These are phyloP conservation scores for Trichoderma hamatum DNA, from an alignment of 2,329 filamentous ascomycete species.

Conservation along the genomic window DNA sequence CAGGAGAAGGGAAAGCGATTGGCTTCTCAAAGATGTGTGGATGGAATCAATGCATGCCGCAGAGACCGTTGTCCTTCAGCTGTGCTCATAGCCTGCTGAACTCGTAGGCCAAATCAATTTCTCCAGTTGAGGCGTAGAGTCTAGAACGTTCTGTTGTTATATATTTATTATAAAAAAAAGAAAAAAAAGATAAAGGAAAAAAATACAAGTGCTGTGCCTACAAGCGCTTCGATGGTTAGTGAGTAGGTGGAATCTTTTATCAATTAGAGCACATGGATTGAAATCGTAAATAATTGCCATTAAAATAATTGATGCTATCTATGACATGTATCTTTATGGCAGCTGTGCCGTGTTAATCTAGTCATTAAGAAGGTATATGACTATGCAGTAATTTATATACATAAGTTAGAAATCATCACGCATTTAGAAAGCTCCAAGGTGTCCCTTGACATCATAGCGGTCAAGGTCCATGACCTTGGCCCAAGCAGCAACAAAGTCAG, in stretches of 20 bases:
- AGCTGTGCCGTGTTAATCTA: constrained; percentile 10
- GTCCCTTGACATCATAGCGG: constrained; percentile 57
- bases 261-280: background rate
- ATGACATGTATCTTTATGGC: background rate
- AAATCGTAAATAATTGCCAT: background rate
- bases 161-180: background rate
- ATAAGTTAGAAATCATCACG: background rate
- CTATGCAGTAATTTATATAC: constrained; percentile 11
- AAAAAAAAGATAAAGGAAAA: background rate
- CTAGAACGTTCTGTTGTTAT: background rate
- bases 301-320: background rate
- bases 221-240: background rate
- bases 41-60: background rate
- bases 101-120: background rate
- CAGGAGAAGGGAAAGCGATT: background rate
- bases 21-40: background rate
- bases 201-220: background rate
- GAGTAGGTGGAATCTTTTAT: no score
- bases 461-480: constrained; percentile 76
- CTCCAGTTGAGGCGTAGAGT: background rate
- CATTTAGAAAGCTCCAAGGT: constrained; percentile 16
- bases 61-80: background rate
- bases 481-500: constrained; percentile 72
- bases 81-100: background rate
- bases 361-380: constrained; percentile 4